Evolutionary conservation across 768 basidiomycete species (phyloP), one percentile per base, ranked within the genome.

Genomic region (Tulasnella calospora): DNA sequence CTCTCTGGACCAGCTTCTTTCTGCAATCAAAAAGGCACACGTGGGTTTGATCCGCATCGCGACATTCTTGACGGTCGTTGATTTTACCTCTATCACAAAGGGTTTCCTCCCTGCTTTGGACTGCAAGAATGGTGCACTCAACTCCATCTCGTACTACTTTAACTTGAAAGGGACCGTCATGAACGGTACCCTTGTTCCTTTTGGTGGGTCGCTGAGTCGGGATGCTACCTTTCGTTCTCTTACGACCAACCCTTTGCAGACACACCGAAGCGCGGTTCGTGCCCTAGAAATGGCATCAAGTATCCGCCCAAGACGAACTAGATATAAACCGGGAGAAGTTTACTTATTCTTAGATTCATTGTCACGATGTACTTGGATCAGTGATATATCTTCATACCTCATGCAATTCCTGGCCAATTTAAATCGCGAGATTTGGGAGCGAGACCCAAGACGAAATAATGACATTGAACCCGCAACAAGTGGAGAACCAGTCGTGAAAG

Each of bases 81-180:
- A 61, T 27, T 12, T 61, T 30, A 30, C 23, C 7, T 12, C 7
- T 17, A 15, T 13, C 7, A 47, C 30, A 7, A 89, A 40, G 88
- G 87, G 87, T 33, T 85, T 86, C 76, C 89, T 86, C 3, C 90
- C 90, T 2, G 81, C 84, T 10, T 81, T 91, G 17, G 83, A 86
- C 78, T 91, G 90, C 83, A 27, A 30, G 10, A 76, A 83, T 7
- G 82, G 82, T 30, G 83, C 61, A 74, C 80, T 90, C 74, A 85
- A 84, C 79, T 80, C 84, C 47, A 89, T 92, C 69, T 87, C 86
- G 73, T 92, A 88, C 87, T 91, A 91, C 83, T 91, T 90, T 44
- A 57, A 79, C 57, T 61, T 79, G 2, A 27, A 74, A 57, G 78
- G 92, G 57, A 91, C 90, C 23, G 82, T 88, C 35, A 87, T 92